Conservation (phyloP, 2,329 filamentous ascomycete species). For the Stromatinia cepivora region DNA sequence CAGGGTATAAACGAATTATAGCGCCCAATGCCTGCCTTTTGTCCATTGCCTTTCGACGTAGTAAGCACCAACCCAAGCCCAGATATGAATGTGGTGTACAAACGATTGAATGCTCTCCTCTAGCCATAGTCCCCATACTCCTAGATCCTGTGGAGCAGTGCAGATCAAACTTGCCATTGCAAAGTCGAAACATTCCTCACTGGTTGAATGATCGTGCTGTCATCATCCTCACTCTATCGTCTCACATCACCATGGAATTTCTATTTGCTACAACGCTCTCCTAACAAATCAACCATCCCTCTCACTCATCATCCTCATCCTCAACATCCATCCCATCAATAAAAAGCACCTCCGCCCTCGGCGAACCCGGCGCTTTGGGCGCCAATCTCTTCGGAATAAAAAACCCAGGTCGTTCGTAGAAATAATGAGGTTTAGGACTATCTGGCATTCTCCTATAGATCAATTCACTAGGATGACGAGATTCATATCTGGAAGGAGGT, state of each 20-base stretch:
- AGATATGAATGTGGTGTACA: background rate
- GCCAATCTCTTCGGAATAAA: slow-evolving; percentile 3
- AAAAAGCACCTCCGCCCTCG: background rate
- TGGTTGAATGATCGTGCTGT: background rate
- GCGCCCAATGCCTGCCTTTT: background rate
- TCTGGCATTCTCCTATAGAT: slow-evolving; percentile 1
- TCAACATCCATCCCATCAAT: background rate
- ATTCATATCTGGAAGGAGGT: background rate
- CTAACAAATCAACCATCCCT: background rate
- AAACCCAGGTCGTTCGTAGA: slow-evolving; percentile 10
- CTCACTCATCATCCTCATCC: background rate
- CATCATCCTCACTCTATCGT: background rate
- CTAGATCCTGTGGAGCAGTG: background rate
- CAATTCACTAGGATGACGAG: background rate
- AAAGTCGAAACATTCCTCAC: background rate
- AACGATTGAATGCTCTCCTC: background rate
- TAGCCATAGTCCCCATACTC: background rate
- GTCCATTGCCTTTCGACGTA: background rate
- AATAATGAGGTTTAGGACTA: slow-evolving; percentile 12
- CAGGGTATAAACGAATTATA: slow-evolving; percentile 1
- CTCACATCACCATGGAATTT: background rate
- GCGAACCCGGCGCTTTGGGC: background rate
- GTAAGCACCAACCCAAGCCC: background rate
- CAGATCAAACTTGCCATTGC: background rate
- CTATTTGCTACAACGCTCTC: background rate